Conservation (phyloP, 2,329 filamentous ascomycete species). For the Coniochaeta pulveracea region DNA sequence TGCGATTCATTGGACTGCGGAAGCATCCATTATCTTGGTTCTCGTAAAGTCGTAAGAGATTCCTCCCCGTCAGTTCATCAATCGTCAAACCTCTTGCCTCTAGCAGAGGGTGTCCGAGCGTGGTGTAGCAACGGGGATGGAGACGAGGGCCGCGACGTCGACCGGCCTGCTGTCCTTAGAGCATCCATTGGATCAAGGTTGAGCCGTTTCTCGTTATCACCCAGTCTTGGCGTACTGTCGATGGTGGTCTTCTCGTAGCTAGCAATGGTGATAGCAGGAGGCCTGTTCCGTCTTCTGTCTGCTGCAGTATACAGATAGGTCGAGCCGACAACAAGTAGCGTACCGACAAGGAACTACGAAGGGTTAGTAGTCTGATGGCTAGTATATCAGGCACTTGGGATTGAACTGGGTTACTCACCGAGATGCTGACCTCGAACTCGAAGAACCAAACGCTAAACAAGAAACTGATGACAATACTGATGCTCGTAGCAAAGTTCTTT, state of each 20-base stretch:
- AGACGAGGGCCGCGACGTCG: conserved; percentile 32
- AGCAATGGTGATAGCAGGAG: conserved; percentile 57
- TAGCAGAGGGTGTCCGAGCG: conserved; percentile 22
- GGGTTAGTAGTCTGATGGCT: neutral
- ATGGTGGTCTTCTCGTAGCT: conserved; percentile 66
- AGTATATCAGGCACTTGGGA: neutral
- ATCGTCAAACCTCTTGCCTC: conserved; percentile 25
- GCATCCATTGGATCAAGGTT: conserved; percentile 29
- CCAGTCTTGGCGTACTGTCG: conserved; percentile 30
- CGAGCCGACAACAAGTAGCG: conserved; percentile 64
- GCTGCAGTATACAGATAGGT: conserved; percentile 76
- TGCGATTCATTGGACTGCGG: too few relatives aligned
- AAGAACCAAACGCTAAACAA: conserved; percentile 80
- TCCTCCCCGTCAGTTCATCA: too few relatives aligned
- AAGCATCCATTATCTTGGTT: too few relatives aligned
- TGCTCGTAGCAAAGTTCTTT: conserved; percentile 87
- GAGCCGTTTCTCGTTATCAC: conserved; percentile 19
- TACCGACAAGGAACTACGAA: conserved; percentile 68
- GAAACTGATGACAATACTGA: conserved; percentile 82
- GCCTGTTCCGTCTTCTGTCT: conserved; percentile 46
- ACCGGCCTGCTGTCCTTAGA: conserved; percentile 23
- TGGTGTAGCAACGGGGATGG: conserved; percentile 29
- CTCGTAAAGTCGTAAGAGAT: too few relatives aligned
- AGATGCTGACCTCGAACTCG: conserved; percentile 59
- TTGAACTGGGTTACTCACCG: conserved; percentile 42